Percentiles rank a stretch among this genome's conserved stretches.
phyloP scores from a whole-genome alignment of 78 protist species.

The Dictyostelium brefeldianum region DNA sequence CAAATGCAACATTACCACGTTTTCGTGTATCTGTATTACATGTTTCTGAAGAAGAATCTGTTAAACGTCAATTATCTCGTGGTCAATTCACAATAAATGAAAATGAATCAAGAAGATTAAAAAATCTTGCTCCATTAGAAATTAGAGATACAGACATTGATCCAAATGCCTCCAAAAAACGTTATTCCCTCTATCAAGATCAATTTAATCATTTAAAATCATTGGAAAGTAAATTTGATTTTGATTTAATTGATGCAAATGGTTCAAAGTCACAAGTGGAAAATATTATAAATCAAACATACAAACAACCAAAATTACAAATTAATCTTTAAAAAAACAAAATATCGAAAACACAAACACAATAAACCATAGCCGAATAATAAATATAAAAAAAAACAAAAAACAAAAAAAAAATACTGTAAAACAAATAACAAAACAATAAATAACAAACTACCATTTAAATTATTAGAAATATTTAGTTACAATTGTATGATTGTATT shows the following conservation, averaged over 20 bases:
- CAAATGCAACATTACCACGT: conserved; percentile 38
- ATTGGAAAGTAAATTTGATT: conserved; percentile 24
- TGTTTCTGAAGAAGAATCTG: conserved; percentile 46
- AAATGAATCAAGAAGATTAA: conserved; percentile 1
- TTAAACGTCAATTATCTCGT: conserved; percentile 38
- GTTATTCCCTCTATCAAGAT: conserved; percentile 41
- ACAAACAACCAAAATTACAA: background rate
- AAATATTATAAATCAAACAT: background rate
- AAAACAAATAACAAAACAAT: too few species aligned
- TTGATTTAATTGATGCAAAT: conserved; percentile 66
- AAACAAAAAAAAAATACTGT: too few species aligned
- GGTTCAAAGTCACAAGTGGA: conserved; percentile 31
- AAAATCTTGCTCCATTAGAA: conserved; percentile 19
- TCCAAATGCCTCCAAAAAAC: conserved; percentile 43
- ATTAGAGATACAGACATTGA: conserved; percentile 65
- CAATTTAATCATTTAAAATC: conserved; percentile 11
- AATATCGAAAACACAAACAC: too few species aligned
- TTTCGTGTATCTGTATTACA: conserved; percentile 58
- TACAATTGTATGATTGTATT: too few species aligned
- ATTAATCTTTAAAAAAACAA: background rate
- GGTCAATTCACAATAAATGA: conserved; percentile 35
- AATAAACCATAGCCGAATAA: too few species aligned
- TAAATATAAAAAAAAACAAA: too few species aligned
- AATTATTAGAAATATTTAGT: too few species aligned
- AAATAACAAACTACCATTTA: too few species aligned